Evolutionary conservation across 768 basidiomycete species (phyloP), one percentile per base, ranked within the genome.

Genomic region (Lentinula guzmanii): DNA sequence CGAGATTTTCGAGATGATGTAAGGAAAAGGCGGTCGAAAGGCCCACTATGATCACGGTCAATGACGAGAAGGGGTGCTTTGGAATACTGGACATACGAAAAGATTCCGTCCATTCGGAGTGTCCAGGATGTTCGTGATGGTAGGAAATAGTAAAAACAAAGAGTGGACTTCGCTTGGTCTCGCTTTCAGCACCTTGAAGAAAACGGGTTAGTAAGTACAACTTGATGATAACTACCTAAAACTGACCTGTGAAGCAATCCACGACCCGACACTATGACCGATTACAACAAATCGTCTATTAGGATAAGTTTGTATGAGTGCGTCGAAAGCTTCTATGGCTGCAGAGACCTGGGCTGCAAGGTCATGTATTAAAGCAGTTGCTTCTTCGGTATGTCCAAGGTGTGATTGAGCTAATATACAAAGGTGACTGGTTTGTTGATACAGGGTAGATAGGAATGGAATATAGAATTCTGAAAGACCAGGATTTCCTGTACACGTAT

Each of bases 201-300:
- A 18, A 21, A 41, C 24, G 8, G 21, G 35, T 43, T 9, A 33
- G 56, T 7, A 4, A 13, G 21, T 33, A 34, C 42, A 31, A 11
- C 24, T 24, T 33, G 28, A n/a, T 13, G 11, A 31, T 9, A 3
- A 52, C 21, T 54, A 41, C 24, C 21, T 33, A 60, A 55, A 39
- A 65, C 73, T 65, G 39, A 83, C 86, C 76, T 91, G 83, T 34
- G 84, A 67, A 4, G 79, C 69, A 56, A 93, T 75, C 89, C 90
- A 93, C 1, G 82, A 73, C 1, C 91, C 91, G 13, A 92, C 82
- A 58, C 87, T 90, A 64, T 93, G 90, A 8, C 86, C 87, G 21
- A 80, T 68, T 0, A 89, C 24, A 16, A 86, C 69, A 31, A 86
- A 69, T 61, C 70, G 77, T 11, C 74, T 70, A 6, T 68, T 63